phyloP scores from a whole-genome alignment of 1,139 yeast genomes.

The Yamadazyma dushanensis region DNA sequence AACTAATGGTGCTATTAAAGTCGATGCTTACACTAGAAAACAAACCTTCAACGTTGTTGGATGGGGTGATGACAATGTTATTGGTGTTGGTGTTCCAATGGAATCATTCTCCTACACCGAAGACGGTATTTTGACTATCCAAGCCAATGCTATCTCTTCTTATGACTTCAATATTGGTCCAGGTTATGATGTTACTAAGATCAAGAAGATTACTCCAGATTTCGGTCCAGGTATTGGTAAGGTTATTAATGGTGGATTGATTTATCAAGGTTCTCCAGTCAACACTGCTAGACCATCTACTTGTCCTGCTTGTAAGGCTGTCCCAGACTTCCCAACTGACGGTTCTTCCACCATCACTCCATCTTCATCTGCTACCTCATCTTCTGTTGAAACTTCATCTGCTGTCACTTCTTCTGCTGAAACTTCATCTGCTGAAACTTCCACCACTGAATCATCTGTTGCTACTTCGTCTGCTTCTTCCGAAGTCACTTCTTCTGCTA shows the following conservation, averaged over 20 bases:
- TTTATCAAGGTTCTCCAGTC: constrained; percentile 13
- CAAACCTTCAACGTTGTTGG: constrained; percentile 27
- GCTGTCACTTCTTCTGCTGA: constrained; percentile 6
- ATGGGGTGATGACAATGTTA: constrained; percentile 30
- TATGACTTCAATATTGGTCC: constrained; percentile 17
- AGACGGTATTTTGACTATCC: constrained; percentile 16
- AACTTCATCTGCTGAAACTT: constrained; percentile 7
- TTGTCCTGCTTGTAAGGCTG: constrained; percentile 13
- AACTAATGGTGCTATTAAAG: constrained; percentile 11
- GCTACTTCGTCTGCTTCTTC: constrained; percentile 8
- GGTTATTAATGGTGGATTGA: constrained; percentile 15
- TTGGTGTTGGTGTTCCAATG: constrained; percentile 23
- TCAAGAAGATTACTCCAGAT: constrained; percentile 14
- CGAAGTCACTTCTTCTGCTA: constrained; percentile 7
- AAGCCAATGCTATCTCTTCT: constrained; percentile 10
- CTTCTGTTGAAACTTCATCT: constrained; percentile 5
- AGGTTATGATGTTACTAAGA: constrained; percentile 16
- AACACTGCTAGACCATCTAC: constrained; percentile 14
- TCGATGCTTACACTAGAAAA: constrained; percentile 15
- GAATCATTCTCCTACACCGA: constrained; percentile 12
- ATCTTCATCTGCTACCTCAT: constrained; percentile 9
- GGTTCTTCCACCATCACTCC: constrained; percentile 9
- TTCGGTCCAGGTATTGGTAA: constrained; percentile 16
- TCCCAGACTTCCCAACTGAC: constrained; percentile 12
- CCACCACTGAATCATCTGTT: constrained; percentile 6